Evolutionary conservation across 1,284 basidiomycete genomes (phyloP).

Genomic region (Stygiomarasmius scandens): DNA sequence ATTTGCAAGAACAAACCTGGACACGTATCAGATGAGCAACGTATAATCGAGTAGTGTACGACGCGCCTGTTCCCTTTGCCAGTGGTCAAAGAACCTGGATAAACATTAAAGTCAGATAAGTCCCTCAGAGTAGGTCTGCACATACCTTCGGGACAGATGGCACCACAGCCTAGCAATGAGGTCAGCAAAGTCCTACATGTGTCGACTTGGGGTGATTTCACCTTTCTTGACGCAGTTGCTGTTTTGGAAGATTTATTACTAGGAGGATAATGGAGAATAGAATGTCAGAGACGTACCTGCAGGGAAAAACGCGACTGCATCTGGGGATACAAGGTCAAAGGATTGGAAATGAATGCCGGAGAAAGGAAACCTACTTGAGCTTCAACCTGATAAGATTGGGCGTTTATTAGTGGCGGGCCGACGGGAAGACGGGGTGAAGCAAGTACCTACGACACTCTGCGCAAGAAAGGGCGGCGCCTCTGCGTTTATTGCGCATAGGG

Average conservation of each 20-base stretch:
- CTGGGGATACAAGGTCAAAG: constrained; percentile 31
- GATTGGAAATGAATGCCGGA: constrained; percentile 13
- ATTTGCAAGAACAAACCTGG: constrained; percentile 68
- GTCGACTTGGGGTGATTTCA: constrained; percentile 38
- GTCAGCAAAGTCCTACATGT: not conserved
- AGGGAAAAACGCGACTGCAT: constrained; percentile 66
- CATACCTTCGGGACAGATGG: constrained; percentile 64
- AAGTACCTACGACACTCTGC: constrained; percentile 61
- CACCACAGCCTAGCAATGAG: constrained; percentile 20
- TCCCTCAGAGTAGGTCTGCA: constrained; percentile 8
- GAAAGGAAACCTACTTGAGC: constrained; percentile 49
- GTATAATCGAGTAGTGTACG: not conserved
- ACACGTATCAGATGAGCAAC: constrained; percentile 8
- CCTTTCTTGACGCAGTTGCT: constrained; percentile 72
- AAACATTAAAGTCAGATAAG: constrained; percentile 13
- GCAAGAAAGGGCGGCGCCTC: constrained; percentile 57
- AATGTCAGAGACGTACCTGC: constrained; percentile 37
- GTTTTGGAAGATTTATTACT: constrained; percentile 14
- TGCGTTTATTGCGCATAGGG: constrained; percentile 50
- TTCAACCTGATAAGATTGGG: constrained; percentile 48
- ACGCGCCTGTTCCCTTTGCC: constrained; percentile 68
- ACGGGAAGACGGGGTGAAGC: not conserved
- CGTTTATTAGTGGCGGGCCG: constrained; percentile 5
- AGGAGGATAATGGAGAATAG: constrained; percentile 1
- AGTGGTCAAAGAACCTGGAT: constrained; percentile 65